Evolutionary conservation across 139 green algal species (phyloP).

Genomic region (Chara braunii): DNA sequence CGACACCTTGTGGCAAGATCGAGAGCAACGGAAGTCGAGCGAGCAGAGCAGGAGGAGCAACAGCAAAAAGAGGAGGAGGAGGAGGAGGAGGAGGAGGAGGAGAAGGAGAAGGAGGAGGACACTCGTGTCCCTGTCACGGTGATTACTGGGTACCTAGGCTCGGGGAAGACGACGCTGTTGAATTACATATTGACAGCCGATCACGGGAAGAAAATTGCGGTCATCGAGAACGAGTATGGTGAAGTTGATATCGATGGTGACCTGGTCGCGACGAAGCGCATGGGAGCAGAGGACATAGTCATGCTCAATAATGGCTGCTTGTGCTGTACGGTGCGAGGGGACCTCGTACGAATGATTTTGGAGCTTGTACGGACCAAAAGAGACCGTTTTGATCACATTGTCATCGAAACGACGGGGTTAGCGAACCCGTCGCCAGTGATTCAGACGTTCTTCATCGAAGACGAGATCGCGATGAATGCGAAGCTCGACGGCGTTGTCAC

Average conservation of each 20-base stretch:
- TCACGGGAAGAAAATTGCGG: slow-evolving; percentile 80
- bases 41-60: background rate
- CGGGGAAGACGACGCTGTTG: slow-evolving; percentile 76
- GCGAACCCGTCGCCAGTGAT: slow-evolving; percentile 90
- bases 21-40: background rate
- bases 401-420: slow-evolving; percentile 95
- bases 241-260: slow-evolving; percentile 89
- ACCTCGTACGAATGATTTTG: slow-evolving; percentile 76
- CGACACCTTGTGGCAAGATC: slow-evolving; percentile 8
- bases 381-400: slow-evolving; percentile 76
- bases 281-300: slow-evolving; percentile 59
- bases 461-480: slow-evolving; percentile 41
- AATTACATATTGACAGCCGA: slow-evolving; percentile 80
- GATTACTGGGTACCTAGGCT: slow-evolving; percentile 90
- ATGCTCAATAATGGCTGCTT: slow-evolving; percentile 92
- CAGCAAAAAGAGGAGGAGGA: background rate
- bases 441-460: slow-evolving; percentile 80
- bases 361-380: slow-evolving; percentile 52
- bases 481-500: slow-evolving; percentile 82
- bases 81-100: slow-evolving; percentile 15
- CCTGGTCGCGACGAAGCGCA: slow-evolving; percentile 36
- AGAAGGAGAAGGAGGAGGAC: background rate
- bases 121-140: slow-evolving; percentile 67
- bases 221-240: slow-evolving; percentile 90
- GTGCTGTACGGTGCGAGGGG: slow-evolving; percentile 87